Conservation (phyloP, 2,329 filamentous ascomycete species). For the Scorias spongiosa region DNA sequence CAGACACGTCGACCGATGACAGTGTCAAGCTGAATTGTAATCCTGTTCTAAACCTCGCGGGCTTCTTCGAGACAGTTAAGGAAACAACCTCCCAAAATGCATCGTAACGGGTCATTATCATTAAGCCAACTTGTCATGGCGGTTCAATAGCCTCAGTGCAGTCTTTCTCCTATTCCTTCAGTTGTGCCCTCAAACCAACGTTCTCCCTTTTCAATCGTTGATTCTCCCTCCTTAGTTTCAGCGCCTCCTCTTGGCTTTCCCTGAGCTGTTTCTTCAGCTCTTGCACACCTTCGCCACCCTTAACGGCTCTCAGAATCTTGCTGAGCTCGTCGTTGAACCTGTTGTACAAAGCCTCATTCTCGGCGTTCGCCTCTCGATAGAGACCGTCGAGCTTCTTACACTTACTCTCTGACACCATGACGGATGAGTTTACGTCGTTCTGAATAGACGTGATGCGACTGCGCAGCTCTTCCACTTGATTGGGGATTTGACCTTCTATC, state of each 20-base stretch:
- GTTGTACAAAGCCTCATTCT: constrained; percentile 87
- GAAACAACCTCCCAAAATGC: too few species aligned
- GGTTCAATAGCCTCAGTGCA: too few species aligned
- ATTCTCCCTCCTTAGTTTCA: constrained; percentile 71
- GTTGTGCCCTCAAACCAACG: constrained; percentile 43
- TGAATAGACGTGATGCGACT: constrained; percentile 49
- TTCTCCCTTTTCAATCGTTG: constrained; percentile 68
- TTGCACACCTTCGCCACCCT: constrained; percentile 61
- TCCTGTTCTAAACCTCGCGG: too few species aligned
- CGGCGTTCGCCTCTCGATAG: constrained; percentile 72
- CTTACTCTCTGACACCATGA: constrained; percentile 62
- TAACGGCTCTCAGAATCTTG: constrained; percentile 63
- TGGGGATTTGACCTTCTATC: constrained; percentile 53
- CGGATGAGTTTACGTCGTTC: constrained; percentile 53
- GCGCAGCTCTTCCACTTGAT: constrained; percentile 42
- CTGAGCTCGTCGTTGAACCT: constrained; percentile 83
- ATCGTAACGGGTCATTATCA: too few species aligned
- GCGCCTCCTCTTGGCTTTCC: constrained; percentile 62
- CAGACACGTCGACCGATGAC: too few species aligned
- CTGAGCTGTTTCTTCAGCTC: constrained; percentile 57
- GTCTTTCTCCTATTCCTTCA: constrained; percentile 21
- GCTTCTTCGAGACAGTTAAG: too few species aligned
- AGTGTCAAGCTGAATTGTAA: too few species aligned
- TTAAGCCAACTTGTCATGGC: too few species aligned
- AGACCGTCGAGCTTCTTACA: constrained; percentile 72